A percentile compares a stretch with the other conserved stretches of the same genome.
Conservation (phyloP, 352 stramenopile species). For the Phytophthora ramorum region DNA sequence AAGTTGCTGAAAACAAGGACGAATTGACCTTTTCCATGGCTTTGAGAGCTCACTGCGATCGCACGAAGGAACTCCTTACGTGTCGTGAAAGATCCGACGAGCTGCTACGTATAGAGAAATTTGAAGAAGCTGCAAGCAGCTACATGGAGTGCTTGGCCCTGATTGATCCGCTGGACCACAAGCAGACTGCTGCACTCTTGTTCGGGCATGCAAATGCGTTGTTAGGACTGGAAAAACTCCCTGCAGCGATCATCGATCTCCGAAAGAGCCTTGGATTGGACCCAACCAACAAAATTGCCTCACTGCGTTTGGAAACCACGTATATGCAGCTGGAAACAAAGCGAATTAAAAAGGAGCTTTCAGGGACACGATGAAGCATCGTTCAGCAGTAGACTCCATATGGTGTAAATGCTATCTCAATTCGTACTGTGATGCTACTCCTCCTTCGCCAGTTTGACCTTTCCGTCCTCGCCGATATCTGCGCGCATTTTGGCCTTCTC, state of each 20-base stretch:
- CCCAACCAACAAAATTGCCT: constrained; percentile 23
- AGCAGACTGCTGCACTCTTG: constrained; percentile 28
- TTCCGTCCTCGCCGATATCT: constrained; percentile 40
- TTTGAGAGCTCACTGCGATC: constrained; percentile 15
- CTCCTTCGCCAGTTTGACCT: constrained; percentile 33
- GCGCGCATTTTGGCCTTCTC: constrained; percentile 44
- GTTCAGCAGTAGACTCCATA: neutral
- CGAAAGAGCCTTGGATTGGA: constrained; percentile 22
- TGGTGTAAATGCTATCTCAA: neutral
- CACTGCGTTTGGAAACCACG: constrained; percentile 28
- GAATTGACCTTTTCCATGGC: neutral
- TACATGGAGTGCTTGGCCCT: constrained; percentile 36
- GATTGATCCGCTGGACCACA: constrained; percentile 12
- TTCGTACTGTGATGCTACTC: constrained; percentile 8
- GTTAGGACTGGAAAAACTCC: constrained; percentile 18
- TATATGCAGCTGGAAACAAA: constrained; percentile 26
- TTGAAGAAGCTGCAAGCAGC: constrained; percentile 18
- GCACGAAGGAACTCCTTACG: constrained; percentile 20
- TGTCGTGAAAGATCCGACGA: constrained; percentile 33
- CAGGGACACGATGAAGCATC: neutral
- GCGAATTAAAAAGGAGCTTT: constrained; percentile 21
- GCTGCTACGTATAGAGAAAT: constrained; percentile 9
- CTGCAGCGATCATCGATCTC: constrained; percentile 28
- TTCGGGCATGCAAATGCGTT: constrained; percentile 29
- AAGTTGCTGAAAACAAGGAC: constrained; percentile 1